Evolutionary conservation across 345 rosid species (phyloP).

Genomic region (Excoecaria agallocha): DNA sequence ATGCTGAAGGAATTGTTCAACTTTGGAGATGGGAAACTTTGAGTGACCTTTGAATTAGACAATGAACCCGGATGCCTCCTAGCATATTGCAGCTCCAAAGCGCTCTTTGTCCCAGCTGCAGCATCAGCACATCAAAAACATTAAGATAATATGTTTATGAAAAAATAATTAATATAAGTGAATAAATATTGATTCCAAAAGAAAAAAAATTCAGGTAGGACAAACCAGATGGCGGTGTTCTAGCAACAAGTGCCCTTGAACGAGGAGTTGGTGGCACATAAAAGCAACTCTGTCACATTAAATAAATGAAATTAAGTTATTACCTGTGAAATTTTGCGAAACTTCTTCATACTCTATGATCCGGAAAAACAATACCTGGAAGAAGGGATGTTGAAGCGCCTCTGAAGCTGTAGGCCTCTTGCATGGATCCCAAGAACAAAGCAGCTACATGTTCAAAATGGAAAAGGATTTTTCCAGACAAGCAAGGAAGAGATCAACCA

Average conservation of each 20-base stretch:
- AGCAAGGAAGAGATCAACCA: neutral
- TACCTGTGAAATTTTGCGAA: neutral
- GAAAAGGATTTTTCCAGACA: neutral
- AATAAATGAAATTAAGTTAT: neutral
- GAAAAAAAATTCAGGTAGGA: neutral
- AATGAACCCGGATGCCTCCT: conserved; percentile 46
- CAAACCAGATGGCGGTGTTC: conserved; percentile 77
- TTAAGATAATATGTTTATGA: neutral
- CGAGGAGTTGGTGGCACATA: conserved; percentile 91
- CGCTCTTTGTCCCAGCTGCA: conserved; percentile 54
- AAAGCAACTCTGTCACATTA: conserved; percentile 64
- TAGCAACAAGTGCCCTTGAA: conserved; percentile 39
- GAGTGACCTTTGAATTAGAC: conserved; percentile 43
- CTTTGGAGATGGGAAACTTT: conserved; percentile 47
- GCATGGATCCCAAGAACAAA: conserved; percentile 96
- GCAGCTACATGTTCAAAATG: conserved; percentile 44
- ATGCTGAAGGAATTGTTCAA: conserved; percentile 39
- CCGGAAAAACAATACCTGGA: conserved; percentile 50
- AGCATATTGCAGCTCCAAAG: conserved; percentile 45
- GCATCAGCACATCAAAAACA: neutral
- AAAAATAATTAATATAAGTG: neutral
- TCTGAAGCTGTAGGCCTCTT: conserved; percentile 84
- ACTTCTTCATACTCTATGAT: neutral
- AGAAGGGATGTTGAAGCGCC: conserved; percentile 91
- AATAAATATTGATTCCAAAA: too few relatives aligned